Evolutionary conservation across 1,139 yeast species (phyloP), one percentile per base, ranked within the genome.

Genomic region (Eremothecium gossypii): DNA sequence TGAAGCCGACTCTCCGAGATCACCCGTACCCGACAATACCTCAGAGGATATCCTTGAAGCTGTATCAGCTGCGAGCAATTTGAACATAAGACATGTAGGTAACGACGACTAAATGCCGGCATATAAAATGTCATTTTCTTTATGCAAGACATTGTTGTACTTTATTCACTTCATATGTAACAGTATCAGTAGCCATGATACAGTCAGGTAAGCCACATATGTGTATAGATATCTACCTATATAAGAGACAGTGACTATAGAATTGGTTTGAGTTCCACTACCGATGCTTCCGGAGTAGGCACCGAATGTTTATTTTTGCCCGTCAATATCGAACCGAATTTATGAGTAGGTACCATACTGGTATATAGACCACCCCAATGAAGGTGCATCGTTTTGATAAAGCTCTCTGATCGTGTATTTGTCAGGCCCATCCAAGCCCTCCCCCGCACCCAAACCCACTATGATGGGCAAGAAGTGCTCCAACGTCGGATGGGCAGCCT

Each of bases 391-490:
- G 26, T 57, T 67, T 36, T 69, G 66, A 54, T 76, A 78, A 26
- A 79, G 43, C 47, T 73, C 76, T 42, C 65, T 64, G 23, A 70
- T 64, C 3, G 45, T 43, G 20, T 33, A 65, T 10, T 56, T 44
- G 8, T 60, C 72, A 14, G 52, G 65, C 30, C 68, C 64, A 52
- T 72, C 74, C 27, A 76, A 39, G 44, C 70, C 71, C 41, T 63
- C 63, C 12, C 70, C 70, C 14, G 80, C 70, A 10, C 89, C 91
- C 8, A 77, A 69, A 2, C 80, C 87, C 35, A 78, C 84, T 28
- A 78, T 76, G 3, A 80, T 54, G 0, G 94, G 93, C 50, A 77
- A 61, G 45, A 83, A 74, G 59, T 83, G 94, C 49, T 83, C 93
- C 38, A 77, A 65, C 0, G 86, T 75, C 6, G 93, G 93, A 60